These are phyloP conservation scores for Mucor saturninus DNA, from an alignment of 371 early-diverging fungal genomes.

Conservation along the genomic window DNA sequence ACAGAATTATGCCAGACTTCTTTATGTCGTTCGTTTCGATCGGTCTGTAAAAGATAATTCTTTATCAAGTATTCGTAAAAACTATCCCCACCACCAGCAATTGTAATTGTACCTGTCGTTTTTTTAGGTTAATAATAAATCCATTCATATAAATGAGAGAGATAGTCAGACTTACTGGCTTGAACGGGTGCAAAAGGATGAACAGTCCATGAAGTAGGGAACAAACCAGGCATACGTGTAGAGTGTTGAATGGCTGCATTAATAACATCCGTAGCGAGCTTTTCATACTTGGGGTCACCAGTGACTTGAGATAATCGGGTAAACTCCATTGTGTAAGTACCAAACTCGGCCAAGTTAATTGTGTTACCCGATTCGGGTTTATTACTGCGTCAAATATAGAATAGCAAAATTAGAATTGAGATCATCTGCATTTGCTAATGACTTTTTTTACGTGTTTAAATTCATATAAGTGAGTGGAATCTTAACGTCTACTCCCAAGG, in stretches of 20 bases:
- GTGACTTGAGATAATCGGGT: slow-evolving; percentile 76
- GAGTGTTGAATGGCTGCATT: slow-evolving; percentile 38
- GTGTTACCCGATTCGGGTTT: slow-evolving; percentile 11
- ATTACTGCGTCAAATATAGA: neutral
- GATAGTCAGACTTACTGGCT: slow-evolving; percentile 14
- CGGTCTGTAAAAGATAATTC: slow-evolving; percentile 61
- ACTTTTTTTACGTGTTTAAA: slow-evolving; percentile 43
- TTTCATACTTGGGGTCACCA: slow-evolving; percentile 60
- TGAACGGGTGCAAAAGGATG: slow-evolving; percentile 32
- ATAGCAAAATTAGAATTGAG: neutral
- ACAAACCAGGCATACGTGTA: slow-evolving; percentile 57
- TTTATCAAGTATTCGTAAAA: slow-evolving; percentile 87
- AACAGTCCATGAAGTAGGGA: slow-evolving; percentile 44
- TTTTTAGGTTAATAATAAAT: neutral
- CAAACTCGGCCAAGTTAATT: slow-evolving; percentile 75
- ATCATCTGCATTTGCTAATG: neutral
- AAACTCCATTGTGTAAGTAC: slow-evolving; percentile 86
- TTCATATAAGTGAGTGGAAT: slow-evolving; percentile 80
- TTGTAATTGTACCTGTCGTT: slow-evolving; percentile 42
- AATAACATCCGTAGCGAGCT: slow-evolving; percentile 55
- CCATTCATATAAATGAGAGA: neutral
- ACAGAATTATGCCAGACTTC: slow-evolving; percentile 40
- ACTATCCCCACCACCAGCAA: slow-evolving; percentile 76
- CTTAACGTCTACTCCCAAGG: slow-evolving; percentile 54
- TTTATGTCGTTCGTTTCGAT: slow-evolving; percentile 38